Percentiles rank a stretch among this genome's conserved stretches.
phyloP scores from a whole-genome alignment of 164 flowering plant genomes.

The Chloranthus sessilifolius region DNA sequence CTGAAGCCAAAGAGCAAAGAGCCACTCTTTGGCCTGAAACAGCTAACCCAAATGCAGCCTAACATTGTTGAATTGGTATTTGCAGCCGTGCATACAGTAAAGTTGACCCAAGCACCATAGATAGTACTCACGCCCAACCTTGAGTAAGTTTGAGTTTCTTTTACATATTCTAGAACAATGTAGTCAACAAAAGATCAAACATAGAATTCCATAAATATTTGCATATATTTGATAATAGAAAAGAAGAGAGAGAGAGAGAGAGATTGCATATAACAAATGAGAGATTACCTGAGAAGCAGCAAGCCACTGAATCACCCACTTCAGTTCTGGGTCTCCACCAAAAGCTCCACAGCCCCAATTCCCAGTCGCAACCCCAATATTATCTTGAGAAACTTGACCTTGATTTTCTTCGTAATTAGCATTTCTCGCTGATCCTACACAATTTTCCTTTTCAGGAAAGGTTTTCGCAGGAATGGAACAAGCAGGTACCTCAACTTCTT shows the following conservation, averaged over 20 bases:
- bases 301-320: conserved; percentile 84
- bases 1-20: no score
- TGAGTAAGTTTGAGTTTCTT: background rate
- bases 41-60: no score
- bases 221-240: background rate
- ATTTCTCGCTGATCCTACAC: conserved; percentile 9
- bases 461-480: conserved; percentile 17
- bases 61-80: background rate
- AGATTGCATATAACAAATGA: no score
- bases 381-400: conserved; percentile 19
- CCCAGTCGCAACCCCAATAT: conserved; percentile 77
- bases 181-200: background rate
- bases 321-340: conserved; percentile 89
- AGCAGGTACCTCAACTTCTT: conserved; percentile 16
- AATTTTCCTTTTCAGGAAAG: conserved; percentile 12
- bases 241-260: background rate
- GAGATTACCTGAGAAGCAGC: conserved; percentile 91
- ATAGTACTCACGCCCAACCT: background rate
- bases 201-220: background rate
- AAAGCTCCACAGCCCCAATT: conserved; percentile 99
- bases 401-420: conserved; percentile 8
- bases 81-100: no score
- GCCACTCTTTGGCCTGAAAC: no score
- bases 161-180: background rate
- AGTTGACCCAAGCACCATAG: no score